phyloP scores from a whole-genome alignment of 2,329 filamentous ascomycete genomes.

The Neopestalotiopsis clavispora region DNA sequence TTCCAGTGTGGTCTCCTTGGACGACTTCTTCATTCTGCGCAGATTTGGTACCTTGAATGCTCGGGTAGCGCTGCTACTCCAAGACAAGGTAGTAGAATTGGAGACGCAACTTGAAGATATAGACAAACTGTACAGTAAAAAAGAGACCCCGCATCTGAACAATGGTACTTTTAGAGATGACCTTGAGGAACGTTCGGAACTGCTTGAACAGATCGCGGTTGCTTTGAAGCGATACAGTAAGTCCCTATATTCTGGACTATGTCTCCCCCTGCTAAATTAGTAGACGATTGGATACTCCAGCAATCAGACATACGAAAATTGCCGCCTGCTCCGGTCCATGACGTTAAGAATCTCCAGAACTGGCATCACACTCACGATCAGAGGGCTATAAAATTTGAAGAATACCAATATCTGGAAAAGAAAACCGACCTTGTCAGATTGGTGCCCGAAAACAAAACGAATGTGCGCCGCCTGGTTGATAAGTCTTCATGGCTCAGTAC shows the following conservation, averaged over 20 bases:
- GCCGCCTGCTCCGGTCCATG: too few species aligned
- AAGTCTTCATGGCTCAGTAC: conserved; percentile 22
- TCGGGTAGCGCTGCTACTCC: conserved; percentile 36
- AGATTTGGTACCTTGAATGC: conserved; percentile 37
- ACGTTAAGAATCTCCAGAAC: conserved; percentile 29
- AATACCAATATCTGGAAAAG: background rate
- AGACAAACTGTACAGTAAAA: background rate
- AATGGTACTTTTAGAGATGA: conserved; percentile 36
- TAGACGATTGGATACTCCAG: too few species aligned
- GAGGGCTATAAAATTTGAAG: too few species aligned
- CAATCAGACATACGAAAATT: too few species aligned
- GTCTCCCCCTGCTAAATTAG: too few species aligned
- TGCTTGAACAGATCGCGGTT: background rate
- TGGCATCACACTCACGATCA: conserved; percentile 30
- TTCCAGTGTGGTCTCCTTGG: conserved; percentile 12
- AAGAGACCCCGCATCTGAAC: conserved; percentile 16
- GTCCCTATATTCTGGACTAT: too few species aligned
- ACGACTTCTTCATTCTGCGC: conserved; percentile 39
- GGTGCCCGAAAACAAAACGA: conserved; percentile 24
- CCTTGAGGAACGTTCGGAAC: conserved; percentile 20
- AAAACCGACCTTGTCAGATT: background rate
- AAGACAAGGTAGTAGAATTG: conserved; percentile 38
- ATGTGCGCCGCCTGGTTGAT: conserved; percentile 20
- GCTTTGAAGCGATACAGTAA: background rate
- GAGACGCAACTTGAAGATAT: conserved; percentile 26